Percentiles rank a stretch among this genome's conserved stretches.
phyloP scores from a whole-genome alignment of 1,284 basidiomycete genomes.

The Malassezia brasiliensis region DNA sequence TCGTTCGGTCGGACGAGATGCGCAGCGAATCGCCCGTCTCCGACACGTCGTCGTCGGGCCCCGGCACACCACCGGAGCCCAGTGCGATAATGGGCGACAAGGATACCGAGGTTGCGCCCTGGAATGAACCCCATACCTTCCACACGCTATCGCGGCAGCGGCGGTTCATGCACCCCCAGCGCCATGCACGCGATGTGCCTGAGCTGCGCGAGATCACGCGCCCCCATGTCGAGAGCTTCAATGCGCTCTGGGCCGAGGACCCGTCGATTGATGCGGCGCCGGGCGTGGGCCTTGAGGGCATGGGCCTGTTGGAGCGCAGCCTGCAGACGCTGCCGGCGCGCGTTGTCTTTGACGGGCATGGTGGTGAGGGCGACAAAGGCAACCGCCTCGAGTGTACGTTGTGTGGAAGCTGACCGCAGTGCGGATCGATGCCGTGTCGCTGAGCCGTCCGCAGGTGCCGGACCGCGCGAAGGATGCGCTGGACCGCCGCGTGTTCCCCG shows the following conservation, averaged over 20 bases:
- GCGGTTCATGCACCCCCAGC: constrained; percentile 67
- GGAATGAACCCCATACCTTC: constrained; percentile 54
- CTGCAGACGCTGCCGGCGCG: constrained; percentile 77
- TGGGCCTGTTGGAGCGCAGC: constrained; percentile 69
- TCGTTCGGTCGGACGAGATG: constrained; percentile 2
- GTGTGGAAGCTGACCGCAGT: constrained; percentile 51
- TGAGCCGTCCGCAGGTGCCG: constrained; percentile 75
- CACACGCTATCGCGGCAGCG: constrained; percentile 75
- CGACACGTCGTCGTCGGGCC: constrained; percentile 9
- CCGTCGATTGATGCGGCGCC: constrained; percentile 33
- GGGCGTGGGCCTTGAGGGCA: constrained; percentile 57
- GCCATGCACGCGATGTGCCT: constrained; percentile 61
- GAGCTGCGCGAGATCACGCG: constrained; percentile 85
- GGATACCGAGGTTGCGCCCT: constrained; percentile 11
- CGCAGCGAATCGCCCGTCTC: constrained; percentile 11
- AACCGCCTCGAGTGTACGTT: constrained; percentile 44
- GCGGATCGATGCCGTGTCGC: constrained; percentile 76
- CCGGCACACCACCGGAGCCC: constrained; percentile 11
- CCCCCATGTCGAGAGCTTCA: constrained; percentile 93
- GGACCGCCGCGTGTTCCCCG: constrained; percentile 72
- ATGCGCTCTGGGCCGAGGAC: constrained; percentile 58
- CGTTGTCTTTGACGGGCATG: constrained; percentile 76
- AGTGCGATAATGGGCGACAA: neutral
- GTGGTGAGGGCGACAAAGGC: constrained; percentile 34
- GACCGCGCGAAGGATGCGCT: constrained; percentile 68